Conservation (phyloP, 1,284 basidiomycete species). For the Boletus semigastroideus region DNA sequence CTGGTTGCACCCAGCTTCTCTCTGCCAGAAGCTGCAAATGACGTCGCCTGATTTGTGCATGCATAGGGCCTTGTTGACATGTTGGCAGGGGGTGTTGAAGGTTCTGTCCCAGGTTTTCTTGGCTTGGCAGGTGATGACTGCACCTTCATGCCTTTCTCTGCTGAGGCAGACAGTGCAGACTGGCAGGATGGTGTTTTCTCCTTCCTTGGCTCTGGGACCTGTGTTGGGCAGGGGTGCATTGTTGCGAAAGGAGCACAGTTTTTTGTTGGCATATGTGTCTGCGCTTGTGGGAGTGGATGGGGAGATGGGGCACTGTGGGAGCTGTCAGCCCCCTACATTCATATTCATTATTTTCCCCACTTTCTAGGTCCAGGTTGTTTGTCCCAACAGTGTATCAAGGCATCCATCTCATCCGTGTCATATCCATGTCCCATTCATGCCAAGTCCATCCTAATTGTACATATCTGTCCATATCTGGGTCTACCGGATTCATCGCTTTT, state of each 20-base stretch:
- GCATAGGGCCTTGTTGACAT: background rate
- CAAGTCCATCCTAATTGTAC: no score
- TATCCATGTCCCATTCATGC: no score
- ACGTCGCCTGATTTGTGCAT: background rate
- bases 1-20: background rate
- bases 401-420: no score
- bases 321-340: no score
- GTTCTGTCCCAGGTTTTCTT: background rate
- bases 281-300: background rate
- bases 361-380: no score
- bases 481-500: no score
- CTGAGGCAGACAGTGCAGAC: background rate
- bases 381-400: no score
- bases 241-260: background rate
- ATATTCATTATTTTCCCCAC: no score
- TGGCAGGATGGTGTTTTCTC: background rate
- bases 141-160: background rate
- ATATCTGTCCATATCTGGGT: no score
- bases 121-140: background rate
- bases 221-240: background rate
- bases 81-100: background rate
- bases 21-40: background rate
- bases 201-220: no score
- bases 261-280: background rate
- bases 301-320: background rate